Conservation (phyloP, 805 yeast species). For the Cyberlindnera samutprakarnensis region DNA sequence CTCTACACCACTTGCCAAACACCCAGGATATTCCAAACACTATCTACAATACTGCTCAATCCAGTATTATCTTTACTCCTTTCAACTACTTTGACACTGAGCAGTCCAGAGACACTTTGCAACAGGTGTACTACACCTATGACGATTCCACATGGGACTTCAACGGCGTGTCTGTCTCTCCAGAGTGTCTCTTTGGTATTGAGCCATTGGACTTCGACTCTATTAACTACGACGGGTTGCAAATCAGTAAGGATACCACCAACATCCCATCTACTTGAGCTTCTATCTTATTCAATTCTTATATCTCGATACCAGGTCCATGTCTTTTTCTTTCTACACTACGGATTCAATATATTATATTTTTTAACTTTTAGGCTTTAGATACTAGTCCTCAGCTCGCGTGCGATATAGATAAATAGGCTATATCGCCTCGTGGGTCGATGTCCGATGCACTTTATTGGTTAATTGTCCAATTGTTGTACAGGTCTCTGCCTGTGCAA, state of each 20-base stretch:
- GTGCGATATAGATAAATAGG: too few species aligned
- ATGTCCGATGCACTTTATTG: too few species aligned
- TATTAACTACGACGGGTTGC: constrained; percentile 18
- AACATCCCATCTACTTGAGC: constrained; percentile 18
- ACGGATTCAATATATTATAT: too few species aligned
- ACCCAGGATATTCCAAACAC: constrained; percentile 25
- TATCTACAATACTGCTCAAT: constrained; percentile 20
- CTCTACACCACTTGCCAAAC: constrained; percentile 24
- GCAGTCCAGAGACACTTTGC: constrained; percentile 19
- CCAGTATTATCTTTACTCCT: constrained; percentile 21
- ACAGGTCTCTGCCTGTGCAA: too few species aligned
- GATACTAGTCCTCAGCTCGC: too few species aligned
- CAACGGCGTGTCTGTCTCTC: constrained; percentile 13
- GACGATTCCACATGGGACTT: constrained; percentile 20
- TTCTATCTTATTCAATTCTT: too few species aligned
- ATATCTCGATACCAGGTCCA: too few species aligned
- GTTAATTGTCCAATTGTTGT: too few species aligned
- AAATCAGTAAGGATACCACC: constrained; percentile 18
- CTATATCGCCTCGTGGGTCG: too few species aligned
- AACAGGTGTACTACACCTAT: constrained; percentile 18
- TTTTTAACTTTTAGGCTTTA: too few species aligned
- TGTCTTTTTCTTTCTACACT: too few species aligned
- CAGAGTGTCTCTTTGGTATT: constrained; percentile 13
- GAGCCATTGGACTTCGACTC: constrained; percentile 10
- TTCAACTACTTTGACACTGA: constrained; percentile 22